Evolutionary conservation across 257 asterid species (phyloP).

Genomic region (Mitragyna speciosa): DNA sequence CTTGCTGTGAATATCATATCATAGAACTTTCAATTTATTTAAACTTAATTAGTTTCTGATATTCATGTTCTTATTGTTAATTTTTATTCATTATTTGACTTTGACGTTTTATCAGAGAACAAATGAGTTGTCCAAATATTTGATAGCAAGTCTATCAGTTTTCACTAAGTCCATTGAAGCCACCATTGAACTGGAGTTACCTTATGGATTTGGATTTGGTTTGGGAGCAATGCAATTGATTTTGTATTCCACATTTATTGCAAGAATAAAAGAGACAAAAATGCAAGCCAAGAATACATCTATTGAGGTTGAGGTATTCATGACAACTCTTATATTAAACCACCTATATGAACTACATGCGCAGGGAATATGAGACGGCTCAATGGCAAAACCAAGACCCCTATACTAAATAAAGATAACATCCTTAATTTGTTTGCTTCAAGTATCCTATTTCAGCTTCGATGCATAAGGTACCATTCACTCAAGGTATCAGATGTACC

Average conservation of each 20-base stretch:
- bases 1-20: constrained; percentile 49
- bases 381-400: not conserved
- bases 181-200: constrained; percentile 46
- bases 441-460: not conserved
- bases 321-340: not conserved
- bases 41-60: not conserved
- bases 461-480: not conserved
- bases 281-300: too few relatives aligned
- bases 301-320: not conserved
- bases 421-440: not conserved
- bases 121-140: too few relatives aligned
- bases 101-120: too few relatives aligned
- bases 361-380: not conserved
- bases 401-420: not conserved
- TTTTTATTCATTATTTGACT: too few relatives aligned
- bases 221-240: constrained; percentile 68
- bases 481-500: constrained; percentile 15
- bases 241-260: constrained; percentile 49
- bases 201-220: constrained; percentile 69
- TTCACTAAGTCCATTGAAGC: not conserved
- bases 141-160: too few relatives aligned
- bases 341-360: not conserved
- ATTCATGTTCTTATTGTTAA: too few relatives aligned
- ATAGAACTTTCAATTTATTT: not conserved
- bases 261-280: too few relatives aligned